Percentiles rank a stretch among this genome's conserved stretches.
These are phyloP conservation scores for Neonectria coccinea DNA, from an alignment of 2,329 filamentous ascomycete species.

Conservation along the genomic window DNA sequence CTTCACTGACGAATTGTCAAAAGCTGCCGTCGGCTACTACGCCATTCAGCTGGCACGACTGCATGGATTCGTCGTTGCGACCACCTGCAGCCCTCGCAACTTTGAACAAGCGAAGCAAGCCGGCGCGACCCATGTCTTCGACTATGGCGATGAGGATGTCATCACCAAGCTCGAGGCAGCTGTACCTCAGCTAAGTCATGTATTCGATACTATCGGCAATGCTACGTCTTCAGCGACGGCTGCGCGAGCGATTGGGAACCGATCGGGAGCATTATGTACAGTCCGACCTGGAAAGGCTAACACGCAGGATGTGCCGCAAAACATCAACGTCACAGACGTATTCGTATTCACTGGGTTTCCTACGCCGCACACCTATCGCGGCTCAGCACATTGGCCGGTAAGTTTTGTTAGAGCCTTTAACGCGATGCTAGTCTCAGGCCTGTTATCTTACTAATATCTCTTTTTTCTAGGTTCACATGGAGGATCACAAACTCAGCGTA, in stretches of 20 bases:
- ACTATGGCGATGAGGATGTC: constrained; percentile 54
- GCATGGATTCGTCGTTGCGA: constrained; percentile 47
- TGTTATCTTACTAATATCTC: neutral
- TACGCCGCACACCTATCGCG: constrained; percentile 53
- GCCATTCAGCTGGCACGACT: constrained; percentile 50
- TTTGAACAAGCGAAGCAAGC: constrained; percentile 45
- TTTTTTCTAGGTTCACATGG: constrained; percentile 27
- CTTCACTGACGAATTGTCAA: constrained; percentile 16
- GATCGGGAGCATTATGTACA: constrained; percentile 51
- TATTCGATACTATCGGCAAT: constrained; percentile 58
- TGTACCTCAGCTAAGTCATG: constrained; percentile 49
- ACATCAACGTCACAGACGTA: constrained; percentile 54
- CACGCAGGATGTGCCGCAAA: constrained; percentile 49
- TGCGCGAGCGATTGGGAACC: constrained; percentile 41
- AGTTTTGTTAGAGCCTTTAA: constrained; percentile 19
- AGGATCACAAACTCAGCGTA: constrained; percentile 26
- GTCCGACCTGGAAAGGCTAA: constrained; percentile 56
- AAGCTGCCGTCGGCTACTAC: constrained; percentile 35
- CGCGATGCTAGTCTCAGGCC: no score
- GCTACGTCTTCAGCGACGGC: constrained; percentile 48
- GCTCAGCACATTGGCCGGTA: constrained; percentile 53
- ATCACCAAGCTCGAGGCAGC: constrained; percentile 48
- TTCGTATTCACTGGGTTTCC: constrained; percentile 58
- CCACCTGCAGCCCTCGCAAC: constrained; percentile 51
- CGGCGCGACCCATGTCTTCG: constrained; percentile 52